Evolutionary conservation across 257 asterid genomes (phyloP), one percentile per base, ranked within the genome.

Genomic region (Solanum virginianum): DNA sequence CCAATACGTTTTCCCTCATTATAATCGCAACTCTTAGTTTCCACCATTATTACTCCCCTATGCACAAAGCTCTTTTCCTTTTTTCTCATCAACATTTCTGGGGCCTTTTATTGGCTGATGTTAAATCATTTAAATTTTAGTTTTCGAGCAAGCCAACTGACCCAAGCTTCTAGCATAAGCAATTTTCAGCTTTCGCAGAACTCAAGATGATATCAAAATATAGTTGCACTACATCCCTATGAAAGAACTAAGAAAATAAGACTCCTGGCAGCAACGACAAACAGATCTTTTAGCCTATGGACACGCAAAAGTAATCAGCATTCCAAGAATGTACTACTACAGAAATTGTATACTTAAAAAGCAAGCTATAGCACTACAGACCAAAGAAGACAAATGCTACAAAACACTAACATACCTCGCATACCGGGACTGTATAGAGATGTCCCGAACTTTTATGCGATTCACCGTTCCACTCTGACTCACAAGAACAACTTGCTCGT

Each of bases 381-480:
- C 22, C 47, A 51, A 51, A 77, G 63, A 77, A 24, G 82, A 77
- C 12, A 24, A 26, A 77, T 51, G 43, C 10, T 47, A 26, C 45
- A 77, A 16, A 47, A 56, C 26, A 51, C 45, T 17, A 18, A 36
- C 10, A 49, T 90, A 96, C 99, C 98, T 96, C 86, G 99, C 98
- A 66, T 82, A 93, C 14, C 99, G 97, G 55, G 99, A 97, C 91
- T 97, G 99, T 62, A 95, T 90, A 70, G 98, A 95, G 87, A 97
- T 93, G 56, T 97, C 98, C 82, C 94, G 93, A 87, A 97, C 98
- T 91, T 97, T 97, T 71, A 97, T 95, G 87, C 99, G 93, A 90
- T 97, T 95, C 43, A 95, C 98, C 3, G 98, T 97, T 91, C 99
- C 99, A 87, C 98, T 97, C 86, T 97, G 99, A 92, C 99, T 97